phyloP scores from a whole-genome alignment of 2,329 filamentous ascomycete species.

The Westerdykella sp. region DNA sequence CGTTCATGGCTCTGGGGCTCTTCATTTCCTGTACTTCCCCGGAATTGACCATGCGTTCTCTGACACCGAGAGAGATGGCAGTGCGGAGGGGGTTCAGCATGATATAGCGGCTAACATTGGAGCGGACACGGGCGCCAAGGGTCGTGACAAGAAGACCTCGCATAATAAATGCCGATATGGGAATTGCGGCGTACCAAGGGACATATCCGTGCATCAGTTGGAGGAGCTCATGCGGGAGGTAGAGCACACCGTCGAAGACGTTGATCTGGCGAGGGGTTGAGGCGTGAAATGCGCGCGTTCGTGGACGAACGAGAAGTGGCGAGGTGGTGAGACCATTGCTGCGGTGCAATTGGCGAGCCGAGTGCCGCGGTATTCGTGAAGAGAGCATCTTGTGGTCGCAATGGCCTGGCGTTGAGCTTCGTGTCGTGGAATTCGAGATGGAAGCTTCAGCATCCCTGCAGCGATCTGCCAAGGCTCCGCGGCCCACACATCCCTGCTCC shows the following conservation, averaged over 20 bases:
- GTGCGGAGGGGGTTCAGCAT: conserved; percentile 39
- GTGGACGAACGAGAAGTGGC: conserved; percentile 1
- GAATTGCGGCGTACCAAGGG: conserved; percentile 51
- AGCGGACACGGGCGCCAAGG: conserved; percentile 38
- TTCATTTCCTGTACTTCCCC: conserved; percentile 4
- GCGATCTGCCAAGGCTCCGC: background rate
- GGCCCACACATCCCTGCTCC: background rate
- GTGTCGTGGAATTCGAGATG: background rate
- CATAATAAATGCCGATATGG: conserved; percentile 48
- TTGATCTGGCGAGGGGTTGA: conserved; percentile 36
- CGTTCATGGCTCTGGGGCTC: background rate
- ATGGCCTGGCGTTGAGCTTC: background rate
- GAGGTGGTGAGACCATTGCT: conserved; percentile 3
- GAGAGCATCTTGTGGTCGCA: conserved; percentile 16
- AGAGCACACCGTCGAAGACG: conserved; percentile 40
- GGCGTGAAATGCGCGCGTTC: conserved; percentile 46
- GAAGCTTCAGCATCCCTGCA: background rate
- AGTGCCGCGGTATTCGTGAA: conserved; percentile 16
- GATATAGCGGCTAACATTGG: conserved; percentile 37
- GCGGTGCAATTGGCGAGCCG: conserved; percentile 21
- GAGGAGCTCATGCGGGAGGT: conserved; percentile 43
- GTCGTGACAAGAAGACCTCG: conserved; percentile 46
- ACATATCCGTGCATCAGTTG: conserved; percentile 49
- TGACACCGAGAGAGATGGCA: conserved; percentile 16
- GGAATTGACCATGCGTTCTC: conserved; percentile 14